Evolutionary conservation across 805 yeast genomes (phyloP).

Genomic region (Ogataea minuta): DNA sequence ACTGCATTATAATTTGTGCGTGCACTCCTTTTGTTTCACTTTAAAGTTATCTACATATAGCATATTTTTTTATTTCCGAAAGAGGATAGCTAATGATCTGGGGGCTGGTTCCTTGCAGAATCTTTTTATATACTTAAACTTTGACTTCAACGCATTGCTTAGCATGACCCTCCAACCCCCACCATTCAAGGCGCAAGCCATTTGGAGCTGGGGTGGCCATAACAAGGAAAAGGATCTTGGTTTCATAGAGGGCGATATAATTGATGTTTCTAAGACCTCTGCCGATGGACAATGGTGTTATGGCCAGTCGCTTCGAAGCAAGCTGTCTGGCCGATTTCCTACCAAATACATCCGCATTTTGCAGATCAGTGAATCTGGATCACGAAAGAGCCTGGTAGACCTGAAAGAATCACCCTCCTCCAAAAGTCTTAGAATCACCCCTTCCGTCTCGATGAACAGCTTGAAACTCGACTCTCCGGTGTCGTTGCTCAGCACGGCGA

Average conservation of each 20-base stretch:
- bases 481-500: conserved; percentile 6
- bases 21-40: not conserved
- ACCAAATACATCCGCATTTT: conserved; percentile 73
- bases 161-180: conserved; percentile 15
- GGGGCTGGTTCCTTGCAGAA: conserved; percentile 10
- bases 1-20: no score
- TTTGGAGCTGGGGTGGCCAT: conserved; percentile 93
- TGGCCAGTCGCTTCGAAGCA: conserved; percentile 77
- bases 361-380: conserved; percentile 29
- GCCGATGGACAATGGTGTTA: conserved; percentile 94
- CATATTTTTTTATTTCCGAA: conserved; percentile 12
- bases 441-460: conserved; percentile 22
- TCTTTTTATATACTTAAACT: conserved; percentile 1
- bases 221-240: conserved; percentile 80
- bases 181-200: conserved; percentile 47
- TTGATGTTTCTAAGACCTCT: conserved; percentile 66
- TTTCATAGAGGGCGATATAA: conserved; percentile 88
- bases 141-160: not conserved
- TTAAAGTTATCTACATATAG: not conserved
- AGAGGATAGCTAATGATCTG: conserved; percentile 11
- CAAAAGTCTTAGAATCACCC: conserved; percentile 11
- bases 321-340: conserved; percentile 83
- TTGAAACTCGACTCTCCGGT: conserved; percentile 18
- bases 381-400: conserved; percentile 21
- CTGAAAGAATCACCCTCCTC: conserved; percentile 13